Evolutionary conservation across 2,329 filamentous ascomycete species (phyloP), one percentile per base, ranked within the genome.

Genomic region (Ophiostoma sp.): DNA sequence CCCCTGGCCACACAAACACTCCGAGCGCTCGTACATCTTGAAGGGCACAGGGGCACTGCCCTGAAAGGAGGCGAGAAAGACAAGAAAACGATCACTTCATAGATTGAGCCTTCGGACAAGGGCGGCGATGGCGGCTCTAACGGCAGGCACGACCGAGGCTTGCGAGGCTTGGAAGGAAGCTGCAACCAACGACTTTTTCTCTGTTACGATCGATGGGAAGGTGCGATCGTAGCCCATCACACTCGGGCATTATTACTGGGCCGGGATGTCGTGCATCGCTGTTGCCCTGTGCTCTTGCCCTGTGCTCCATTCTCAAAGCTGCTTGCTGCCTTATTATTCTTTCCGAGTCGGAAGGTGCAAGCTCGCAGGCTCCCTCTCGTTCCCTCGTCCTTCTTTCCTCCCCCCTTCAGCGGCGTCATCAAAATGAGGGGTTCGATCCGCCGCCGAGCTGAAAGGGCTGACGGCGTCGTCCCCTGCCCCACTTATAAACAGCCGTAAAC

Each of bases 341-440:
- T 42, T 42, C 39, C 39, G 9, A 42, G 39, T 12, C 39, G 39
- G 9, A 42, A 12, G n/a, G n/a, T n/a, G 39, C 36, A 39, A 11
- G 36, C 36, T 39, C 36, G 36, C 3, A 42, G 39, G 39, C 8
- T 42, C 52, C 8, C 52, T 59, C 15, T 33, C 28, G 25, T 55
- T 55, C n/a, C n/a, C 50, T 55, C 25, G 19, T 33, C 12, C 28
- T 36, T 42, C 31, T 39, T 31, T 31, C 42, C 17, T 50, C 12
- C 15, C 42, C 39, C 22, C 22, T 68, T 15, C 36, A 45, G 31
- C 33, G 4, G n/a, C n/a, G 36, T 45, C 55, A 59, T 33, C 31
- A 17, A 52, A 69, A 52, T 36, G 66, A 69, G 66, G 64, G 66
- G 66, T 55, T 69, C 66, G n/a, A 52, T n/a, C 22, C 8, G 12